Percentiles rank a stretch among this genome's conserved stretches.
phyloP scores from a whole-genome alignment of 2,329 filamentous ascomycete species.

The Trichoderma endophyticum region DNA sequence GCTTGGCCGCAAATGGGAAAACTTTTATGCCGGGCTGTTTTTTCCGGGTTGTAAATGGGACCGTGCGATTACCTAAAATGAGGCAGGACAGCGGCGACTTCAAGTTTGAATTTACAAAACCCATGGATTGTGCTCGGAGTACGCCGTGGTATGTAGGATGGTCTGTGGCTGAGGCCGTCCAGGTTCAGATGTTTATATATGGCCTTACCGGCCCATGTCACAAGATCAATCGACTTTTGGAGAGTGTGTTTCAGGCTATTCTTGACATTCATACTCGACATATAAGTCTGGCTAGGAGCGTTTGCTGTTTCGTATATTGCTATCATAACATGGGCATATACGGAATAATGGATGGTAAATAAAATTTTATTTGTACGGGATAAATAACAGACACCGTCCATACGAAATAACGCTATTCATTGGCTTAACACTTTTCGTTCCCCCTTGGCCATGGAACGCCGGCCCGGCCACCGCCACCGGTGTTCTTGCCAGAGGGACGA shows the following conservation, averaged over 20 bases:
- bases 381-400: not conserved
- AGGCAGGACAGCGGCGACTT: not conserved
- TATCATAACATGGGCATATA: not conserved
- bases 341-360: not conserved
- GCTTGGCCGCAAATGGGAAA: slow-evolving; percentile 10
- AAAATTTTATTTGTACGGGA: not conserved
- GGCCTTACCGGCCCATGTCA: not conserved
- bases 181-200: not conserved
- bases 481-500: not conserved
- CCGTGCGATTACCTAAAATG: not conserved
- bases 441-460: not conserved
- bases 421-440: not conserved
- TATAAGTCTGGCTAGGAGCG: not conserved
- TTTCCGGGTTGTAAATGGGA: not conserved
- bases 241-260: not conserved
- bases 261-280: not conserved
- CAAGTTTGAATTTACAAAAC: not conserved
- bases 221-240: not conserved
- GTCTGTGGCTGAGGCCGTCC: not conserved
- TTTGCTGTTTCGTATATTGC: not conserved
- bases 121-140: not conserved
- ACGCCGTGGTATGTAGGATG: not conserved
- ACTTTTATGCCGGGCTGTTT: slow-evolving; percentile 2
- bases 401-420: not conserved
- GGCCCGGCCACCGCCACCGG: not conserved